These are phyloP conservation scores for Podaxis sp. DNA, from an alignment of 768 basidiomycete species.

Conservation along the genomic window DNA sequence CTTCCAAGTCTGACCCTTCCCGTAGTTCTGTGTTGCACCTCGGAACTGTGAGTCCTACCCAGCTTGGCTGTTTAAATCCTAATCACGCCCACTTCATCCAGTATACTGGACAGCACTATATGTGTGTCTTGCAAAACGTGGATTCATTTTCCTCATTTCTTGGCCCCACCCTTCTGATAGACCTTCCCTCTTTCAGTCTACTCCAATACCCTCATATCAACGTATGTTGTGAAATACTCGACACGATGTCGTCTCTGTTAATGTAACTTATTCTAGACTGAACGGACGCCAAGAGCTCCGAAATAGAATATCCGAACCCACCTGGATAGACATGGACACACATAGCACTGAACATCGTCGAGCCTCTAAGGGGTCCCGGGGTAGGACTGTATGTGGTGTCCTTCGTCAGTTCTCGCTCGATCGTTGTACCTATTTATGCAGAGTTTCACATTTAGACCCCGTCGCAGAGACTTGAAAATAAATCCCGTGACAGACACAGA, in stretches of 20 bases:
- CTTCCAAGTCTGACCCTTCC: background rate
- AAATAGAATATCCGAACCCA: background rate
- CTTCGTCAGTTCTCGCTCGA: background rate
- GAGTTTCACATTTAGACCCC: background rate
- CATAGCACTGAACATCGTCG: background rate
- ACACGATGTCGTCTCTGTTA: too few species aligned
- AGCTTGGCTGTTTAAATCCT: background rate
- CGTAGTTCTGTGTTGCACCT: constrained; percentile 2
- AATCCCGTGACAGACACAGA: background rate
- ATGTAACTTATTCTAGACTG: background rate
- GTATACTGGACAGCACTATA: constrained; percentile 6
- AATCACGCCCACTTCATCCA: background rate
- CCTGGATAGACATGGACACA: background rate
- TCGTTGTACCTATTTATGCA: background rate
- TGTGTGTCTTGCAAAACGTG: constrained; percentile 7
- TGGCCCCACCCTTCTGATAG: background rate
- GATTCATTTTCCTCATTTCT: background rate
- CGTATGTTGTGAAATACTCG: background rate
- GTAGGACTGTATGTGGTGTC: background rate
- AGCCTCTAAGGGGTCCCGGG: background rate
- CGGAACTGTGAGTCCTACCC: background rate
- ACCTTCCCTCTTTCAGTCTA: background rate
- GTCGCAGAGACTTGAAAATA: background rate
- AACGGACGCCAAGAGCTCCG: background rate
- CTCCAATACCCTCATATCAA: constrained; percentile 9